These are phyloP conservation scores for Lipomyces mesembrius DNA, from an alignment of 805 yeast genomes.

Conservation along the genomic window DNA sequence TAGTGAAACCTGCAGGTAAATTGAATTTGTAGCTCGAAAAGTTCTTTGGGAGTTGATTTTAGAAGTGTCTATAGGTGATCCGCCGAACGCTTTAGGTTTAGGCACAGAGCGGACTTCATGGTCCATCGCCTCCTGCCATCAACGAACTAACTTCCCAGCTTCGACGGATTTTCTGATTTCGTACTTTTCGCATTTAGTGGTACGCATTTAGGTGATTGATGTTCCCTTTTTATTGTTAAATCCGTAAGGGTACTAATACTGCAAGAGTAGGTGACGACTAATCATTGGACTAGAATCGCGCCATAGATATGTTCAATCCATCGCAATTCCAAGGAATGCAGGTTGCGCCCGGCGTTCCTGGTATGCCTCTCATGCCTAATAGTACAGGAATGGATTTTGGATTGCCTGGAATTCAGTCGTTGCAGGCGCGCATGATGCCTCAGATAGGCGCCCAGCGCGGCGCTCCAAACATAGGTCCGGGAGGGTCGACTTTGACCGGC, in stretches of 20 bases:
- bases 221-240: not conserved
- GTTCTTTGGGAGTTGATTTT: not conserved
- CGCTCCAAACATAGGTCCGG: constrained; percentile 51
- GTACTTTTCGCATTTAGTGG: not conserved
- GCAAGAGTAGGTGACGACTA: not conserved
- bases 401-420: constrained; percentile 37
- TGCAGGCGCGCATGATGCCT: constrained; percentile 63
- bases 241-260: not conserved
- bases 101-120: not conserved
- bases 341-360: not conserved
- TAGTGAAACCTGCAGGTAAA: not conserved
- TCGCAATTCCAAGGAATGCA: not conserved
- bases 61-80: not conserved
- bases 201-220: not conserved
- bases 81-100: not conserved
- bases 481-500: constrained; percentile 60
- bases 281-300: not conserved
- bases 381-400: constrained; percentile 11
- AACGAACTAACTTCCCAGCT: not conserved
- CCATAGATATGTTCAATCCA: not conserved
- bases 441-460: constrained; percentile 41
- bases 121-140: not conserved
- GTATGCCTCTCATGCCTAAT: constrained; percentile 1
- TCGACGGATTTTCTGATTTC: not conserved
- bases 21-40: not conserved